phyloP scores from a whole-genome alignment of 805 yeast species.

The Candida tallmaniae region DNA sequence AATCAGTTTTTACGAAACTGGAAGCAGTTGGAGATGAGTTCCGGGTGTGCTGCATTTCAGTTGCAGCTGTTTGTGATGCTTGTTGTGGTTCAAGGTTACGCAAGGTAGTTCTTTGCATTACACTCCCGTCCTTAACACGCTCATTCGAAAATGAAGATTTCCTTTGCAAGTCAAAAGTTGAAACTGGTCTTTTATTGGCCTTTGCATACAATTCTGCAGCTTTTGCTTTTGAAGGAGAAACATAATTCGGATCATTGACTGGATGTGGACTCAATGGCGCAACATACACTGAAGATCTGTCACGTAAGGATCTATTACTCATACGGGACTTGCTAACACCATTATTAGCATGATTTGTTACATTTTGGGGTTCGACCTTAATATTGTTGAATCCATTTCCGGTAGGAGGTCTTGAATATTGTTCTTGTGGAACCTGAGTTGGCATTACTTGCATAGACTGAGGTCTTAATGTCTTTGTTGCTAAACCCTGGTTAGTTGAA shows the following conservation, averaged over 20 bases:
- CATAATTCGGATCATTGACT: slow-evolving; percentile 30
- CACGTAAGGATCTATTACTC: slow-evolving; percentile 25
- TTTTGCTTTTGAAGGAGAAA: slow-evolving; percentile 33
- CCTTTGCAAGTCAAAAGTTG: slow-evolving; percentile 25
- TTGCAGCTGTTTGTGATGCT: slow-evolving; percentile 1
- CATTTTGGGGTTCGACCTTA: not conserved
- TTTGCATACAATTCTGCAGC: slow-evolving; percentile 55
- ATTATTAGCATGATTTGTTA: slow-evolving; percentile 1
- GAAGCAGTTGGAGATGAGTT: slow-evolving; percentile 58
- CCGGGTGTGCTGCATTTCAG: slow-evolving; percentile 2
- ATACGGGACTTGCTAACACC: slow-evolving; percentile 16
- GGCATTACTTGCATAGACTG: slow-evolving; percentile 22
- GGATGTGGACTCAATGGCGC: slow-evolving; percentile 40
- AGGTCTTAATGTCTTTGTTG: slow-evolving; percentile 29
- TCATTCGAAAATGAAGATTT: slow-evolving; percentile 12
- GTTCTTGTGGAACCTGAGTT: too few relatives aligned
- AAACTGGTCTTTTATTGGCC: slow-evolving; percentile 42
- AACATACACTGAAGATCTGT: slow-evolving; percentile 22
- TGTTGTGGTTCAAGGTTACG: slow-evolving; percentile 5
- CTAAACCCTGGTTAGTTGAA: not conserved
- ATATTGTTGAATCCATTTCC: slow-evolving; percentile 2
- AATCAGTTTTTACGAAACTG: slow-evolving; percentile 45
- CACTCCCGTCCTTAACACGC: slow-evolving; percentile 4
- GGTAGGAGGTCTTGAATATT: not conserved
- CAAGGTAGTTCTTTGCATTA: slow-evolving; percentile 9